Percentiles rank a stretch among this genome's conserved stretches.
These are phyloP conservation scores for Pythium aquatile DNA, from an alignment of 352 stramenopile species.

Conservation along the genomic window DNA sequence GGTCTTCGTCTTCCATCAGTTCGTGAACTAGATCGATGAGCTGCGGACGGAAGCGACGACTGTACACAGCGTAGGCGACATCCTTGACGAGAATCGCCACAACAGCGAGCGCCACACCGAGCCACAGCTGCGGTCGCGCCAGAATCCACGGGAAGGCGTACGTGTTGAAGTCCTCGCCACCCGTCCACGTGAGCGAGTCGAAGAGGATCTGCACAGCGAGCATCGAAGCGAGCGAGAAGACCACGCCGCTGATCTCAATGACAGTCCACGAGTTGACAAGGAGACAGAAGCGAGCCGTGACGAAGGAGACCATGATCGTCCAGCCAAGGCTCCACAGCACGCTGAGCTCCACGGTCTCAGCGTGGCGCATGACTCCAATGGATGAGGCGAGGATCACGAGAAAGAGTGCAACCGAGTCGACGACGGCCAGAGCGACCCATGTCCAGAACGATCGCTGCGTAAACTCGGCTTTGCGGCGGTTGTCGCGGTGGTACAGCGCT, in stretches of 20 bases:
- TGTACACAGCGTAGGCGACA: conserved; percentile 52
- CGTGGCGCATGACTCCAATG: conserved; percentile 52
- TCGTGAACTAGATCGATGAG: conserved; percentile 73
- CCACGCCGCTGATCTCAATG: conserved; percentile 52
- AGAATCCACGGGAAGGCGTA: conserved; percentile 78
- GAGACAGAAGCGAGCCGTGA: conserved; percentile 73
- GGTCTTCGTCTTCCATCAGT: not conserved
- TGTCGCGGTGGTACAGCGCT: conserved; percentile 54
- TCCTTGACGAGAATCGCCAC: conserved; percentile 63
- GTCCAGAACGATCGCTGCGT: conserved; percentile 82
- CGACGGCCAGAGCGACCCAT: conserved; percentile 65
- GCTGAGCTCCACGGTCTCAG: conserved; percentile 49
- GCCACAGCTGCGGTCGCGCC: conserved; percentile 51
- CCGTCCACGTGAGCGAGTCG: conserved; percentile 51
- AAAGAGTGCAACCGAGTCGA: conserved; percentile 72
- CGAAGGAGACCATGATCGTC: conserved; percentile 69
- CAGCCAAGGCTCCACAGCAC: conserved; percentile 62
- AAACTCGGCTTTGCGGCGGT: conserved; percentile 52
- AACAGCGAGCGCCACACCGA: conserved; percentile 63
- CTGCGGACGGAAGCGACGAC: conserved; percentile 56
- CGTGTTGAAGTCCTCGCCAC: conserved; percentile 50
- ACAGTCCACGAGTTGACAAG: conserved; percentile 75
- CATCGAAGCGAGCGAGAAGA: conserved; percentile 42
- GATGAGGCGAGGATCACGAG: conserved; percentile 43
- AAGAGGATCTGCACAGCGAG: conserved; percentile 62